Evolutionary conservation across 768 basidiomycete genomes (phyloP).

Genomic region (Scleroderma citrinum): DNA sequence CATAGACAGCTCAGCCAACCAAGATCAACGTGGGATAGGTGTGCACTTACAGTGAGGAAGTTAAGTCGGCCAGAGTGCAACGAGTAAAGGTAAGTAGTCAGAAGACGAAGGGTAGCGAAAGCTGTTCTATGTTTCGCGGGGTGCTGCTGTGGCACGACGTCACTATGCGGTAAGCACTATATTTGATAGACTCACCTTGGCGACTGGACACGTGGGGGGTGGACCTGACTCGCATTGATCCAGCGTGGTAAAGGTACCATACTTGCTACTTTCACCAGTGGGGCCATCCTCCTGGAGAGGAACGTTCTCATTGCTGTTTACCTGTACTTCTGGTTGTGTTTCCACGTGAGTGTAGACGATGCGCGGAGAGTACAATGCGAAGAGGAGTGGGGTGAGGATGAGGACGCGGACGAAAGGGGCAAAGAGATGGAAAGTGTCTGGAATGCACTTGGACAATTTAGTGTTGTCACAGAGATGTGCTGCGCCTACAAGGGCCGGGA

Average conservation of each 20-base stretch:
- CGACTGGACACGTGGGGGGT: slow-evolving; percentile 2
- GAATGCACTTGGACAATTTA: slow-evolving; percentile 25
- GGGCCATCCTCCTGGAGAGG: slow-evolving; percentile 32
- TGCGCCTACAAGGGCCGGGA: slow-evolving; percentile 7
- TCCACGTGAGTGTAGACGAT: slow-evolving; percentile 45
- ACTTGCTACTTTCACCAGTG: slow-evolving; percentile 47
- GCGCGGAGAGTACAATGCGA: slow-evolving; percentile 57
- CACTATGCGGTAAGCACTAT: not conserved
- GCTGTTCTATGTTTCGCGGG: slow-evolving; percentile 12
- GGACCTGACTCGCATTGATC: slow-evolving; percentile 7
- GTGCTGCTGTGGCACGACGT: not conserved
- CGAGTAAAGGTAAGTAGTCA: slow-evolving; percentile 16
- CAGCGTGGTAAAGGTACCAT: slow-evolving; percentile 60
- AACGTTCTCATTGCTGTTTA: slow-evolving; percentile 13
- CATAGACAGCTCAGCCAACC: not conserved
- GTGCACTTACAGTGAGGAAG: slow-evolving; percentile 18
- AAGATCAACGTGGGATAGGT: slow-evolving; percentile 2
- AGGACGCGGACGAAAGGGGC: slow-evolving; percentile 65
- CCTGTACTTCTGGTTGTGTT: slow-evolving; percentile 14
- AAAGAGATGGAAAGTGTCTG: slow-evolving; percentile 41
- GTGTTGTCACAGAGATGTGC: slow-evolving; percentile 13
- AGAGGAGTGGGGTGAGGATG: slow-evolving; percentile 54
- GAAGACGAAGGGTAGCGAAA: slow-evolving; percentile 11
- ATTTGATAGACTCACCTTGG: slow-evolving; percentile 4
- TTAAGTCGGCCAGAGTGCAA: slow-evolving; percentile 1